These are phyloP conservation scores for Lactarius hatsudake DNA, from an alignment of 768 basidiomycete species.

Conservation along the genomic window DNA sequence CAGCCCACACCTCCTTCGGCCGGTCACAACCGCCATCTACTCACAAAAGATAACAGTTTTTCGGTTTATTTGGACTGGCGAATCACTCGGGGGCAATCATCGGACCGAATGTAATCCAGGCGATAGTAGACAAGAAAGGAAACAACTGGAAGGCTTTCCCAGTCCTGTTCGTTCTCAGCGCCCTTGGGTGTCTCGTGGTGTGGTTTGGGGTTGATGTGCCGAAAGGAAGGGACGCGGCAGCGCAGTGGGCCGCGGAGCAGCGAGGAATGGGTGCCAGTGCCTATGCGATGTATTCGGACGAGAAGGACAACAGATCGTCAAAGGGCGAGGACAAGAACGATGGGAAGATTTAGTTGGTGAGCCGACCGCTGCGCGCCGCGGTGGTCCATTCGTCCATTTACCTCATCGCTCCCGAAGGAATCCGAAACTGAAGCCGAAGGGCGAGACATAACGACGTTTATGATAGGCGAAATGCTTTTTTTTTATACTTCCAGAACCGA, in stretches of 20 bases:
- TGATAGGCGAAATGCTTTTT: too few species aligned
- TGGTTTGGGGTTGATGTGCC: slow-evolving; percentile 58
- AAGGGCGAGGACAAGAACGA: not conserved
- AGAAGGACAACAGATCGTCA: not conserved
- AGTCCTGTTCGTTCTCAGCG: slow-evolving; percentile 73
- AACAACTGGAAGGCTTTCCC: slow-evolving; percentile 84
- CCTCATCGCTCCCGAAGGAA: too few species aligned
- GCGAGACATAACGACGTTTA: too few species aligned
- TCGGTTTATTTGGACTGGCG: slow-evolving; percentile 51
- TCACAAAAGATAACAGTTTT: too few species aligned
- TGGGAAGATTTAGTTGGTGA: not conserved
- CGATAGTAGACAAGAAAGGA: slow-evolving; percentile 67
- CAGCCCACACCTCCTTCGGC: not conserved
- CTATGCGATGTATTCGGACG: not conserved
- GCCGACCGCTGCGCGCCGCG: not conserved
- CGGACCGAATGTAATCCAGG: slow-evolving; percentile 82
- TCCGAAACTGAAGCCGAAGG: too few species aligned
- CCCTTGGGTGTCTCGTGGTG: slow-evolving; percentile 63
- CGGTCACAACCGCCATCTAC: too few species aligned
- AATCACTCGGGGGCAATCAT: slow-evolving; percentile 75
- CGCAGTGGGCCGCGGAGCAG: slow-evolving; percentile 37
- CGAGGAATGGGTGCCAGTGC: not conserved
- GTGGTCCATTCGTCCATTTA: too few species aligned
- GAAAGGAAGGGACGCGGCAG: slow-evolving; percentile 39
- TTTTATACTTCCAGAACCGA: too few species aligned